These are phyloP conservation scores for Diutina scorzettiae DNA, from an alignment of 1,139 yeast species.

Conservation along the genomic window DNA sequence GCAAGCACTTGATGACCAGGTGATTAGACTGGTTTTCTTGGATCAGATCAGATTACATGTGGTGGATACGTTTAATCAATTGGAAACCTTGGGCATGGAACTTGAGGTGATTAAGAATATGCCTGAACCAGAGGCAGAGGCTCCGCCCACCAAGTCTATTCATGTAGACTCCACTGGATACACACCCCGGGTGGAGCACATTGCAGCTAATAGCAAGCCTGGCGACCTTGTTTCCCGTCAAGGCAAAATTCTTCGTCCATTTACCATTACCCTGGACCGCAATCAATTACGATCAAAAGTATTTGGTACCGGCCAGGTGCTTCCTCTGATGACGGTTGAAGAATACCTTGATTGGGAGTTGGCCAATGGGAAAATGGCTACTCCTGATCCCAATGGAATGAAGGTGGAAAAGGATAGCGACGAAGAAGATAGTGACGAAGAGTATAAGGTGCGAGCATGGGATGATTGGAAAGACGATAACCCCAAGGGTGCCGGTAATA, in stretches of 20 bases:
- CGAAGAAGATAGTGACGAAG: slow-evolving; percentile 34
- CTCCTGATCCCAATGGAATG: slow-evolving; percentile 30
- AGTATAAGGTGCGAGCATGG: slow-evolving; percentile 63
- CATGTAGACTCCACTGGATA: slow-evolving; percentile 23
- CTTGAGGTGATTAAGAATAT: slow-evolving; percentile 36
- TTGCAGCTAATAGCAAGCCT: slow-evolving; percentile 19
- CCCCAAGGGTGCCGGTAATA: slow-evolving; percentile 84
- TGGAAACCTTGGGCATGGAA: slow-evolving; percentile 50
- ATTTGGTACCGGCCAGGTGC: slow-evolving; percentile 81
- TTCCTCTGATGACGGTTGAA: slow-evolving; percentile 93
- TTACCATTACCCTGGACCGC: slow-evolving; percentile 57
- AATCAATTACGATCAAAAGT: slow-evolving; percentile 53
- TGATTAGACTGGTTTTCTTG: slow-evolving; percentile 37
- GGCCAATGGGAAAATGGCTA: slow-evolving; percentile 67
- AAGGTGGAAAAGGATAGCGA: slow-evolving; percentile 17
- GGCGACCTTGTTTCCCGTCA: slow-evolving; percentile 41
- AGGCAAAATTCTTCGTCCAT: slow-evolving; percentile 77
- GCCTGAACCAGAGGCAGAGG: slow-evolving; percentile 12
- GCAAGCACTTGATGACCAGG: slow-evolving; percentile 41
- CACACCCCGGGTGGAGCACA: slow-evolving; percentile 42
- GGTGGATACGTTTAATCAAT: slow-evolving; percentile 37
- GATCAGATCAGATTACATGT: slow-evolving; percentile 44
- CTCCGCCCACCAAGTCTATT: not conserved
- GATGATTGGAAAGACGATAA: slow-evolving; percentile 85
- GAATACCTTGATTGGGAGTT: slow-evolving; percentile 81